Evolutionary conservation across 2,329 filamentous ascomycete genomes (phyloP).

Genomic region (Eurotiales sp.): DNA sequence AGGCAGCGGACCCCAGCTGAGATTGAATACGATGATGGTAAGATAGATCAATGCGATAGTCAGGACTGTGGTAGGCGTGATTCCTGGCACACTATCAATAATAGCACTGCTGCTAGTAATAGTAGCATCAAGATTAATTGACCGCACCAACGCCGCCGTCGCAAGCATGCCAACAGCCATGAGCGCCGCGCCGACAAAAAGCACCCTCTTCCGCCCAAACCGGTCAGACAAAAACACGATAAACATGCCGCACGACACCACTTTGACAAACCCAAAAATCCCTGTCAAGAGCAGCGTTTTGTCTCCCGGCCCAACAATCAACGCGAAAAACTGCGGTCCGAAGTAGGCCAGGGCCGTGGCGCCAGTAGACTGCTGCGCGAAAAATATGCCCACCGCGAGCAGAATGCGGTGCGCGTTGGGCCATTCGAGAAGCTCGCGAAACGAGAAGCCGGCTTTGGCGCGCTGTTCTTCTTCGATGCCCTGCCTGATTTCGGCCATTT

Average conservation of each 20-base stretch:
- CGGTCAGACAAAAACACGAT: conserved; percentile 53
- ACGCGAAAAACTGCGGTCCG: conserved; percentile 53
- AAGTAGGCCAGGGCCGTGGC: conserved; percentile 55
- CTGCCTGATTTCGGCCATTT: conserved; percentile 50
- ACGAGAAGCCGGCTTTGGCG: conserved; percentile 43
- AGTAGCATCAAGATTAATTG: conserved; percentile 16
- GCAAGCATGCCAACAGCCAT: conserved; percentile 47
- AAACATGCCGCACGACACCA: conserved; percentile 48
- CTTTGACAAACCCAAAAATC: conserved; percentile 54
- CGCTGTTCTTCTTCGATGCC: conserved; percentile 46
- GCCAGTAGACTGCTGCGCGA: conserved; percentile 52
- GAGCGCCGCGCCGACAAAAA: conserved; percentile 45
- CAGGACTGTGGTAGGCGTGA: conserved; percentile 29
- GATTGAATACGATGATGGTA: conserved; percentile 47
- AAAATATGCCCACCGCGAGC: conserved; percentile 47
- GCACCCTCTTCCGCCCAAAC: conserved; percentile 50
- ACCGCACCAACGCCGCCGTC: conserved; percentile 46
- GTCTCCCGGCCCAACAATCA: conserved; percentile 47
- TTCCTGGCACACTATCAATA: background rate
- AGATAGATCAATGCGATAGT: conserved; percentile 55
- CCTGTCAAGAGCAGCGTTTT: conserved; percentile 48
- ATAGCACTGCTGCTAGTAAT: background rate
- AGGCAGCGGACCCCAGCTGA: conserved; percentile 39
- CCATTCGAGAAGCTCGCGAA: conserved; percentile 44
- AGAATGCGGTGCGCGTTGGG: conserved; percentile 45